Evolutionary conservation across 2,329 filamentous ascomycete genomes (phyloP).

Genomic region (Calycina marina): DNA sequence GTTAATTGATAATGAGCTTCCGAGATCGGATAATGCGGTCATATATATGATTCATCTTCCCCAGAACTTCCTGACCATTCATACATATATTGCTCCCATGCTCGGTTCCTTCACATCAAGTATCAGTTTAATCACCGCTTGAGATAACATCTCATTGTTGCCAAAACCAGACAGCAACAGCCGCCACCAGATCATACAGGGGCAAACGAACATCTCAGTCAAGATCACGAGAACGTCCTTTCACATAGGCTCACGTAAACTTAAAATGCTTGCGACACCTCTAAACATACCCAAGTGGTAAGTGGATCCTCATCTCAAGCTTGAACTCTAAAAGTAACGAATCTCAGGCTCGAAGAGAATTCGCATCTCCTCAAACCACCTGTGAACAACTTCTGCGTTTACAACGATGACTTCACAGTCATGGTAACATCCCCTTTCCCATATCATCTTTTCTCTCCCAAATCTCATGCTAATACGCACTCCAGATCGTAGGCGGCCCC

Average conservation of each 20-base stretch:
- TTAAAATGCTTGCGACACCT: slow-evolving; percentile 16
- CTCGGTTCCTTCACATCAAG: too few relatives aligned
- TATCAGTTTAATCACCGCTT: too few relatives aligned
- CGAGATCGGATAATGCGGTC: too few relatives aligned
- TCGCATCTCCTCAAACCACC: slow-evolving; percentile 73
- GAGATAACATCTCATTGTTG: too few relatives aligned
- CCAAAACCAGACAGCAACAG: too few relatives aligned
- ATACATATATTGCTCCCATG: too few relatives aligned
- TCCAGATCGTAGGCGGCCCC: slow-evolving; percentile 82
- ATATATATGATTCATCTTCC: too few relatives aligned
- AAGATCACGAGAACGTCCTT: not conserved
- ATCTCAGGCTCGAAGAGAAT: slow-evolving; percentile 70
- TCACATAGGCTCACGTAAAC: not conserved
- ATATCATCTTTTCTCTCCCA: too few relatives aligned
- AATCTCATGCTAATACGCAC: slow-evolving; percentile 1
- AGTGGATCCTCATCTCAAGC: not conserved
- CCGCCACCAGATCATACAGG: too few relatives aligned
- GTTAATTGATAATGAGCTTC: too few relatives aligned
- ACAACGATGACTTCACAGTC: slow-evolving; percentile 69
- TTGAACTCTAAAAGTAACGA: not conserved
- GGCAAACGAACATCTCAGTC: too few relatives aligned
- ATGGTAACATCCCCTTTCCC: slow-evolving; percentile 40
- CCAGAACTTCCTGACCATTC: too few relatives aligned
- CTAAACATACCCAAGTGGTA: slow-evolving; percentile 23
- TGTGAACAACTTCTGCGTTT: slow-evolving; percentile 95